Conservation (phyloP, 2,329 filamentous ascomycete species). For the Elsinoe batatas region DNA sequence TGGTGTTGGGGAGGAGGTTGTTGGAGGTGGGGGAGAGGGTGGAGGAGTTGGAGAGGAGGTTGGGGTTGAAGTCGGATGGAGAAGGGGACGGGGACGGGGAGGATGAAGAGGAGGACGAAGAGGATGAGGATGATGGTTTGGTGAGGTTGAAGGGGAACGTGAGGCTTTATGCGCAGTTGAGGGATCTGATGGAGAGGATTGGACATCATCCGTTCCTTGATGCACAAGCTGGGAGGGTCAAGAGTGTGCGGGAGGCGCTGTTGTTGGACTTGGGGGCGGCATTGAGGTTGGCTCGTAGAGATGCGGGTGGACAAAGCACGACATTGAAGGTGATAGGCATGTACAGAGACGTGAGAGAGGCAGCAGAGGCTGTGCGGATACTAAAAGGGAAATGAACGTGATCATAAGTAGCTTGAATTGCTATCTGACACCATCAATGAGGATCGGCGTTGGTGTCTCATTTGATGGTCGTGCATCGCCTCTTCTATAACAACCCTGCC, state of each 20-base stretch:
- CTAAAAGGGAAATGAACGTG: conserved; percentile 33
- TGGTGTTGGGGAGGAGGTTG: conserved; percentile 53
- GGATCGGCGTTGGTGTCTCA: too few relatives aligned
- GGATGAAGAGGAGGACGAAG: conserved; percentile 24
- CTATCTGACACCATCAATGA: not conserved
- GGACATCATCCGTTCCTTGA: conserved; percentile 55
- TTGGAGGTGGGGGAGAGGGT: conserved; percentile 58
- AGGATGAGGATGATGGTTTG: conserved; percentile 26
- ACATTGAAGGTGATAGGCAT: conserved; percentile 49
- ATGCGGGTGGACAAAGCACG: conserved; percentile 30
- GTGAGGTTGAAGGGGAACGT: conserved; percentile 46
- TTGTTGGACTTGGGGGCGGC: conserved; percentile 55
- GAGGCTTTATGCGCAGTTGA: conserved; percentile 48
- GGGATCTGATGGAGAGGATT: conserved; percentile 40
- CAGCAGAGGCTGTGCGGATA: conserved; percentile 48
- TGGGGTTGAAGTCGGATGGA: conserved; percentile 42
- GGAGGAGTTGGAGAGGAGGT: conserved; percentile 50
- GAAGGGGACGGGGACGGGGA: conserved; percentile 21
- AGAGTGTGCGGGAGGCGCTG: conserved; percentile 51
- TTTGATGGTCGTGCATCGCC: not conserved
- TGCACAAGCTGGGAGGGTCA: conserved; percentile 46
- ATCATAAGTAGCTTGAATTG: not conserved
- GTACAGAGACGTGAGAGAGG: conserved; percentile 53
- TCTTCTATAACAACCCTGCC: conserved; percentile 63
- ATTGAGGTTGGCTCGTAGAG: conserved; percentile 45